Conservation (phyloP, 495 filamentous ascomycete species). For the Penicillium flavigenum region DNA sequence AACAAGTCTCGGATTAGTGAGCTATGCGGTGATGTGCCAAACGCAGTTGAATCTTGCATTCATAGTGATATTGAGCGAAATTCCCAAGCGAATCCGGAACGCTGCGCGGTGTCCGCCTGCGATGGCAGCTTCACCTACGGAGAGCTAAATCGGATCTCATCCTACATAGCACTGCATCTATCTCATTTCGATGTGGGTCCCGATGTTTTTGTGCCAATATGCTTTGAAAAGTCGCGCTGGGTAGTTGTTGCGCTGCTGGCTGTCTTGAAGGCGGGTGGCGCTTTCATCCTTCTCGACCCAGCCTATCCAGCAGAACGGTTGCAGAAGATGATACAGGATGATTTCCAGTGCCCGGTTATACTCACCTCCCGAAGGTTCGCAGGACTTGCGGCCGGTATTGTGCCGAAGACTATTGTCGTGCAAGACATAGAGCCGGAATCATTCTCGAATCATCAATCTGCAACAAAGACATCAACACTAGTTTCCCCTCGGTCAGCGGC, state of each 20-base stretch:
- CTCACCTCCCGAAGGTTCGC: background rate
- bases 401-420: background rate
- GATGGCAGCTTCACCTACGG: conserved; percentile 39
- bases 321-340: background rate
- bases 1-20: no score
- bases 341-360: background rate
- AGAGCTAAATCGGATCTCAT: conserved; percentile 41
- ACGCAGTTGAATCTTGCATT: no score
- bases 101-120: conserved; percentile 34
- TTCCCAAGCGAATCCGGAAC: background rate
- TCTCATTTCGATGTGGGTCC: conserved; percentile 34
- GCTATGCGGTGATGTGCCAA: no score
- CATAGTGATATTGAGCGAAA: background rate
- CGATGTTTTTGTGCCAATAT: conserved; percentile 40
- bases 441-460: no score
- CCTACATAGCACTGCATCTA: background rate
- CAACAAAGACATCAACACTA: no score
- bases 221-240: conserved; percentile 48
- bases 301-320: conserved; percentile 10
- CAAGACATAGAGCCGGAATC: background rate
- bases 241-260: conserved; percentile 40
- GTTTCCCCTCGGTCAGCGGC: background rate
- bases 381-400: background rate
- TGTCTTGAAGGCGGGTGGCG: conserved; percentile 38
- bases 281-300: conserved; percentile 1